Evolutionary conservation across 148 eudicot species (phyloP).

Genomic region (Nyssa sinensis): DNA sequence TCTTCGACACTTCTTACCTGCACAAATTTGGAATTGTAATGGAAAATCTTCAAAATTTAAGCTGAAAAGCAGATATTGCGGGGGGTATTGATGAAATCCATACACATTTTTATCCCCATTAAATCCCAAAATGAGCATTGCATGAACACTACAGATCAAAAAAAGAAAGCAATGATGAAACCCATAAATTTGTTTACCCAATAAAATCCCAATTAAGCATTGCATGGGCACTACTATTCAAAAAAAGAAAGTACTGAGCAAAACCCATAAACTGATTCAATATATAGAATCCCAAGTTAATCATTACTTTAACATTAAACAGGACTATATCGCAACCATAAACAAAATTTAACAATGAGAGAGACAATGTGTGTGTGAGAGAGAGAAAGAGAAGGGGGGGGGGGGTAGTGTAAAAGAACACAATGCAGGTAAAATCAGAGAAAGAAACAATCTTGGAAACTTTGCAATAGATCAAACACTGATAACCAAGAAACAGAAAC

Average conservation of each 20-base stretch:
- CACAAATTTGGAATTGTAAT: slow-evolving; percentile 9
- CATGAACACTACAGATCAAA: neutral
- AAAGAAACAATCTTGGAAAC: neutral
- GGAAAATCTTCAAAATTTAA: neutral
- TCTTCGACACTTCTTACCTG: slow-evolving; percentile 85
- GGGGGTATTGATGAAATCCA: neutral
- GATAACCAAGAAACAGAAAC: neutral
- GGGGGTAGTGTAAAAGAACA: neutral
- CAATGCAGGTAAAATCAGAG: slow-evolving; percentile 4
- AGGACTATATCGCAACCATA: neutral
- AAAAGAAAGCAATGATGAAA: neutral
- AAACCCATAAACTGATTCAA: slow-evolving; percentile 1
- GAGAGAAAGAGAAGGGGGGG: too few relatives aligned
- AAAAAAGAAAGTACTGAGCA: neutral
- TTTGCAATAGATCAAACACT: slow-evolving; percentile 4
- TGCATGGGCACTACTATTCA: neutral
- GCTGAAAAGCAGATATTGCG: neutral
- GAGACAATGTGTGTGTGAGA: neutral
- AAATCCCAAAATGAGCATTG: slow-evolving; percentile 20
- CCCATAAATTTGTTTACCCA: neutral
- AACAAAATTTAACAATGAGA: neutral
- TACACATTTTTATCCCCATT: neutral
- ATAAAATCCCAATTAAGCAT: neutral
- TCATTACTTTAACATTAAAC: neutral
- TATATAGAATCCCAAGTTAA: neutral